Percentiles rank a stretch among this genome's conserved stretches.
phyloP scores from a whole-genome alignment of 2,329 filamentous ascomycete species.

The Elsinoe fawcettii region DNA sequence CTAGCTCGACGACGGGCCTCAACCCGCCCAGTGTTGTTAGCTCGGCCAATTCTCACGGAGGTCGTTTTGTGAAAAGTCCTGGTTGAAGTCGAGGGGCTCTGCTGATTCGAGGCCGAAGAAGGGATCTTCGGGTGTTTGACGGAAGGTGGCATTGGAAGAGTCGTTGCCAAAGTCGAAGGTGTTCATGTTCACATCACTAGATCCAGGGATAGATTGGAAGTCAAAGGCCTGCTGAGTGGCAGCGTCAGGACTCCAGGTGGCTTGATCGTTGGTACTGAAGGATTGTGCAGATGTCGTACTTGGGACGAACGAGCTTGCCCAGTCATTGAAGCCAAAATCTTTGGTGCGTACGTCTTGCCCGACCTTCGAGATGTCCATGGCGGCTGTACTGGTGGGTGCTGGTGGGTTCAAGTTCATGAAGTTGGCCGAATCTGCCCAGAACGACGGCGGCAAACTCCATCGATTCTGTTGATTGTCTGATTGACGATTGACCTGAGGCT shows the following conservation, averaged over 20 bases:
- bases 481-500: neutral
- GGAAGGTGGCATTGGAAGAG: slow-evolving; percentile 20
- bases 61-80: slow-evolving; percentile 24
- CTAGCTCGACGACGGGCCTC: slow-evolving; percentile 9
- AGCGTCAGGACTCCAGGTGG: neutral
- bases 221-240: neutral
- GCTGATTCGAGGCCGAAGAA: slow-evolving; percentile 28
- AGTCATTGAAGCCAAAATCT: slow-evolving; percentile 16
- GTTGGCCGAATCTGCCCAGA: slow-evolving; percentile 16
- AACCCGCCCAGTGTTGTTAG: slow-evolving; percentile 17
- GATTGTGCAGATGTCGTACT: slow-evolving; percentile 4
- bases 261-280: neutral
- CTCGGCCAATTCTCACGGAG: slow-evolving; percentile 20
- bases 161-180: slow-evolving; percentile 15
- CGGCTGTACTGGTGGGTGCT: slow-evolving; percentile 4
- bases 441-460: slow-evolving; percentile 19
- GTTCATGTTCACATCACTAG: neutral
- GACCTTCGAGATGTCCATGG: neutral
- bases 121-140: slow-evolving; percentile 18
- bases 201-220: neutral
- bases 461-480: slow-evolving; percentile 13
- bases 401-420: slow-evolving; percentile 6
- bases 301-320: slow-evolving; percentile 5
- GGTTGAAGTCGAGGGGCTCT: slow-evolving; percentile 24
- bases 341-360: neutral